These are phyloP conservation scores for Xylaria scruposa DNA, from an alignment of 495 filamentous ascomycete genomes.

Conservation along the genomic window DNA sequence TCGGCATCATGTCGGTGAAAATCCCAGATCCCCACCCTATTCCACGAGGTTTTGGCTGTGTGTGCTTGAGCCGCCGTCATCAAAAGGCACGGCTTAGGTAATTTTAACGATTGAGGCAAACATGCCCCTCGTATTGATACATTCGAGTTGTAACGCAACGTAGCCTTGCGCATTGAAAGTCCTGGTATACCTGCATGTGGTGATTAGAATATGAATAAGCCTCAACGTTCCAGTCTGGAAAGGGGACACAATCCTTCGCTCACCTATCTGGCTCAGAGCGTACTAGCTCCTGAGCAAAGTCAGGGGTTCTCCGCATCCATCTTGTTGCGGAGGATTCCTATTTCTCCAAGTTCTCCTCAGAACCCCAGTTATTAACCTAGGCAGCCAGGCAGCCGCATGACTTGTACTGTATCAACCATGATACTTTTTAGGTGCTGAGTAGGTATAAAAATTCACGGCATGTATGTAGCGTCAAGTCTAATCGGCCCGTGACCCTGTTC, in stretches of 20 bases:
- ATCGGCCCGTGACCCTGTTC: constrained; percentile 11
- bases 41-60: not conserved
- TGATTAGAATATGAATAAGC: not conserved
- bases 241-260: not conserved
- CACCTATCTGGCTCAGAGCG: not conserved
- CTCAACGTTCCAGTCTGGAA: not conserved
- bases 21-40: not conserved
- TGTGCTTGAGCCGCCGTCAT: not conserved
- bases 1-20: constrained; percentile 16
- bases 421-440: not conserved
- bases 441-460: not conserved
- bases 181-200: no score
- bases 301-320: constrained; percentile 10
- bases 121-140: not conserved
- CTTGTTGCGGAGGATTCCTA: not conserved
- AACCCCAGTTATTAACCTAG: constrained; percentile 5
- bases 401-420: not conserved
- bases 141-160: not conserved
- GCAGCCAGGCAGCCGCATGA: not conserved
- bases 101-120: not conserved
- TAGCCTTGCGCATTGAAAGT: not conserved
- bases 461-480: not conserved
- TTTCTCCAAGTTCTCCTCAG: constrained; percentile 12
- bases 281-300: not conserved
- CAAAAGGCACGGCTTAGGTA: not conserved